These are phyloP conservation scores for Rhodamnia rubescens DNA, from an alignment of 345 rosid species.

Conservation along the genomic window DNA sequence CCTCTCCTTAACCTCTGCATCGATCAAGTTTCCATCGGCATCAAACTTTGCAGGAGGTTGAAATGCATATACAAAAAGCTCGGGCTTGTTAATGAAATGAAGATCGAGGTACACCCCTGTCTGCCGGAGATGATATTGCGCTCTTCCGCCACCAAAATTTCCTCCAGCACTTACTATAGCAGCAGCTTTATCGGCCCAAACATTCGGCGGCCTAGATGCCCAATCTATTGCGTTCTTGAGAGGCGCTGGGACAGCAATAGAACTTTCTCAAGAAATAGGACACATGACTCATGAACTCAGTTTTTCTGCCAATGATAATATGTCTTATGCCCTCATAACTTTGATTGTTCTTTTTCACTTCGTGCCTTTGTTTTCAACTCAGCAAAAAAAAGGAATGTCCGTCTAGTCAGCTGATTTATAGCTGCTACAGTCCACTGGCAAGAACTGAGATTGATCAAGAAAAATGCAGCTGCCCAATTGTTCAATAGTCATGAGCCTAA, in stretches of 20 bases:
- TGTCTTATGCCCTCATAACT: background rate
- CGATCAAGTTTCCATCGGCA: slow-evolving; percentile 51
- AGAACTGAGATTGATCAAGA: background rate
- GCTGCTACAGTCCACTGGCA: background rate
- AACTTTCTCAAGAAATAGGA: background rate
- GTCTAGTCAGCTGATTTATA: background rate
- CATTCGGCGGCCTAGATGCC: slow-evolving; percentile 73
- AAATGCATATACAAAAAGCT: slow-evolving; percentile 59
- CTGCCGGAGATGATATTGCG: slow-evolving; percentile 77
- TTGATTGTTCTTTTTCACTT: background rate
- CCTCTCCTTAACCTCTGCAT: slow-evolving; percentile 33
- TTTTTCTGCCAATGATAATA: background rate
- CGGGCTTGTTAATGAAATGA: slow-evolving; percentile 87
- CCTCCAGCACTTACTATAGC: slow-evolving; percentile 63
- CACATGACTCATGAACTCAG: background rate
- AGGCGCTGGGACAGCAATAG: slow-evolving; percentile 29
- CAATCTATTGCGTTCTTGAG: slow-evolving; percentile 85
- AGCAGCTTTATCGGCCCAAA: slow-evolving; percentile 83
- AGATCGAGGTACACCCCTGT: slow-evolving; percentile 70
- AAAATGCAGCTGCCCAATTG: background rate
- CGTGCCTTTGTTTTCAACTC: background rate
- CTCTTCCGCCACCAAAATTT: slow-evolving; percentile 46
- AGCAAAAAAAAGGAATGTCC: background rate
- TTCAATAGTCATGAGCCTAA: background rate
- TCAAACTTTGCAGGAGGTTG: slow-evolving; percentile 79